Conservation (phyloP, 176 grass and related monocot genomes). For the Carex littledalei region DNA sequence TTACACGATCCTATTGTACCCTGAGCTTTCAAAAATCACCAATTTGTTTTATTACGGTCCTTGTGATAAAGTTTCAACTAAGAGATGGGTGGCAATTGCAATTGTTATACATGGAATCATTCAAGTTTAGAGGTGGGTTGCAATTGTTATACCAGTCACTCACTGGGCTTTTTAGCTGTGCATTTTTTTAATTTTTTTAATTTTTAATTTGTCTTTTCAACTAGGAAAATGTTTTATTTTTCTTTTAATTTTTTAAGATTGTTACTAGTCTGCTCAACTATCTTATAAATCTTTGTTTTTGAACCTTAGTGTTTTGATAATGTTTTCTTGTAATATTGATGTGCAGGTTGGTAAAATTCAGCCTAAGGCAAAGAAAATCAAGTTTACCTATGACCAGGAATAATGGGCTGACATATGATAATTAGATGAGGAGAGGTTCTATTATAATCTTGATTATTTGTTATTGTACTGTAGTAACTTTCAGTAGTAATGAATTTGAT, state of each 20-base stretch:
- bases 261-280: background rate
- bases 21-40: background rate
- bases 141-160: background rate
- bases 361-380: slow-evolving; percentile 34
- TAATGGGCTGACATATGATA: background rate
- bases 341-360: slow-evolving; percentile 33
- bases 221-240: background rate
- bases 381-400: slow-evolving; percentile 27
- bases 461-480: slow-evolving; percentile 3
- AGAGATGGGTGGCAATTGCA: no score
- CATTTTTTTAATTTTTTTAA: no score
- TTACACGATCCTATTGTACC: background rate
- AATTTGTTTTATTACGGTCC: background rate
- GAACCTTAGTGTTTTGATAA: background rate
- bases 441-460: background rate
- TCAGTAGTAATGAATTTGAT: background rate
- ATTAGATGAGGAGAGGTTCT: background rate
- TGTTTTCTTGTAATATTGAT: background rate
- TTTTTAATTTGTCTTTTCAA: background rate
- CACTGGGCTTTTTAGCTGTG: background rate
- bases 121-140: background rate
- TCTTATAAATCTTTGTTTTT: background rate
- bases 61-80: background rate
- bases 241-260: background rate
- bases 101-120: background rate